Percentiles rank a stretch among this genome's conserved stretches.
Conservation (phyloP, 2,329 filamentous ascomycete genomes). For the Cryphonectria parasitica region DNA sequence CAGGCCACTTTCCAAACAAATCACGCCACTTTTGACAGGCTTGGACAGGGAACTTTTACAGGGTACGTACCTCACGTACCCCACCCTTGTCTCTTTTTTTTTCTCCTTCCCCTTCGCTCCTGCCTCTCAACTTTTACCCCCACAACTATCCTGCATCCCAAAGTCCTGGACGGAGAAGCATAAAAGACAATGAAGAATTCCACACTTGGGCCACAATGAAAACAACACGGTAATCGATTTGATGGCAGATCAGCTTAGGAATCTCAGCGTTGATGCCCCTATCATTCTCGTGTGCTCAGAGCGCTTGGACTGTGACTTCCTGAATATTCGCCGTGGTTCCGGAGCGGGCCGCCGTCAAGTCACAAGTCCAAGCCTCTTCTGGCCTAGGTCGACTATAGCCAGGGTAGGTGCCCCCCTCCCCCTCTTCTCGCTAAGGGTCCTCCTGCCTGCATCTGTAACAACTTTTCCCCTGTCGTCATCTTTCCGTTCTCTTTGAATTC, state of each 20-base stretch:
- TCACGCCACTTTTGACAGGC: conserved; percentile 24
- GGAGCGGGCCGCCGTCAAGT: conserved; percentile 8
- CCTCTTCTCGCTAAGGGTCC: neutral
- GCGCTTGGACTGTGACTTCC: neutral
- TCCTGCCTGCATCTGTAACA: neutral
- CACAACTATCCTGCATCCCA: neutral
- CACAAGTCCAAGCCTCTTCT: neutral
- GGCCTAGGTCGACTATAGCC: neutral
- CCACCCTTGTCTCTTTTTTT: neutral
- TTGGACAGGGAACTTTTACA: conserved; percentile 6
- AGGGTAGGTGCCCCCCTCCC: neutral
- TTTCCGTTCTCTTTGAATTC: neutral
- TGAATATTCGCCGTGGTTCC: neutral
- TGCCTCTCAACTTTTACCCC: neutral
- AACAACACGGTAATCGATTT: too few relatives aligned
- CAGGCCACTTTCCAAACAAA: conserved; percentile 21
- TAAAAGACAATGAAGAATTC: neutral
- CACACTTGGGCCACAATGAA: neutral
- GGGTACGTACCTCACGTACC: neutral
- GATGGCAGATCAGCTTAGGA: neutral
- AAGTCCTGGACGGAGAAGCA: neutral
- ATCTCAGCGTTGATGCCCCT: neutral
- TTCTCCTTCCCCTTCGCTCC: neutral
- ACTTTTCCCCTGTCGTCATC: neutral
- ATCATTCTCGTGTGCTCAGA: neutral